phyloP scores from a whole-genome alignment of 2,329 filamentous ascomycete species.

The Fusarium chlamydosporum region DNA sequence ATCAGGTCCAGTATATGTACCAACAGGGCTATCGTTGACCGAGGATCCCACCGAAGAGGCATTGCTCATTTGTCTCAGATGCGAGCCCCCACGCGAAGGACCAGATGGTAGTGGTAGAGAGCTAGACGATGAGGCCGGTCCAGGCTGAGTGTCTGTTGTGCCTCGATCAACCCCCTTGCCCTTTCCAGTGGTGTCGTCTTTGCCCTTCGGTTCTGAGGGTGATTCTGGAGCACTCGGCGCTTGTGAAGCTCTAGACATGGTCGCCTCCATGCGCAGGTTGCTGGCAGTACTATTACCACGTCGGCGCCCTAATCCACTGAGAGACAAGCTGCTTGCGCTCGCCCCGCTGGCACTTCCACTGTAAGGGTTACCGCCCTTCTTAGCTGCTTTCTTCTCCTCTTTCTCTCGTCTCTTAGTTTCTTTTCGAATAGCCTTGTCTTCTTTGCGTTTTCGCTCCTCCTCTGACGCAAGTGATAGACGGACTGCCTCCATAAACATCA shows the following conservation, averaged over 20 bases:
- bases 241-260: constrained; percentile 61
- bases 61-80: constrained; percentile 86
- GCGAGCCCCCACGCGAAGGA: constrained; percentile 73
- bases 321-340: constrained; percentile 75
- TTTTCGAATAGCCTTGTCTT: constrained; percentile 70
- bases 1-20: constrained; percentile 61
- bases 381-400: constrained; percentile 82
- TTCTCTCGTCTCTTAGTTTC: constrained; percentile 89
- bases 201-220: constrained; percentile 45
- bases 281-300: constrained; percentile 72
- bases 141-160: constrained; percentile 40
- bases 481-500: constrained; percentile 99
- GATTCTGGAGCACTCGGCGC: constrained; percentile 47
- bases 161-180: constrained; percentile 78
- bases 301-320: constrained; percentile 71
- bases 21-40: constrained; percentile 74
- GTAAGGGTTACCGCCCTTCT: constrained; percentile 65
- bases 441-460: constrained; percentile 89
- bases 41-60: constrained; percentile 88
- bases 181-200: constrained; percentile 64
- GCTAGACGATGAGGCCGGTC: constrained; percentile 54
- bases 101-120: constrained; percentile 64
- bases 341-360: constrained; percentile 58
- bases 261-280: constrained; percentile 71
- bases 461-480: constrained; percentile 90